A percentile compares a stretch with the other conserved stretches of the same genome.
These are phyloP conservation scores for Exserohilum rostratum DNA, from an alignment of 2,329 filamentous ascomycete species.

Conservation along the genomic window DNA sequence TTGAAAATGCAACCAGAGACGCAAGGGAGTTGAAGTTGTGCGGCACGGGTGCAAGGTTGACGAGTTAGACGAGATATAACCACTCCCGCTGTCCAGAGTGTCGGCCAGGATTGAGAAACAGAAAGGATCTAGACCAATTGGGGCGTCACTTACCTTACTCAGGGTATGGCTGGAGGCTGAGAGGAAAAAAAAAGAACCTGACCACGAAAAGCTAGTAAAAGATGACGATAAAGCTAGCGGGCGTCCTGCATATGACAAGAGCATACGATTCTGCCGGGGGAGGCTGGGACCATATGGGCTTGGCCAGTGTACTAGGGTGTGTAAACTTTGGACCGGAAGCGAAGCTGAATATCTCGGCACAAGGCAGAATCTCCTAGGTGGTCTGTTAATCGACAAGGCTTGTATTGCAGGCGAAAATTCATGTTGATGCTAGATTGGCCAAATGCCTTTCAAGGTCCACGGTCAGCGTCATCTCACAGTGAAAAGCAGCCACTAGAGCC, in stretches of 20 bases:
- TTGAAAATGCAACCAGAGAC: background rate
- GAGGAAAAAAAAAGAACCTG: conserved; percentile 16
- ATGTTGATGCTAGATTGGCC: conserved; percentile 25
- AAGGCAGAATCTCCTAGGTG: conserved; percentile 22
- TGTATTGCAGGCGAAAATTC: conserved; percentile 19
- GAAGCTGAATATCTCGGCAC: conserved; percentile 31
- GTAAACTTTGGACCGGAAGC: conserved; percentile 29
- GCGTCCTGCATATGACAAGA: conserved; percentile 29
- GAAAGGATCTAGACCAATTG: background rate
- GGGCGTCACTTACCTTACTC: conserved; percentile 35
- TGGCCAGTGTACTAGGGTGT: conserved; percentile 30
- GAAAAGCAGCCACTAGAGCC: conserved; percentile 18
- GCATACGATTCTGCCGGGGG: conserved; percentile 30
- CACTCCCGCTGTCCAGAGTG: background rate
- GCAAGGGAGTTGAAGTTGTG: background rate
- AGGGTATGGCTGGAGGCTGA: conserved; percentile 35
- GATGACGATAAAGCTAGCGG: conserved; percentile 23
- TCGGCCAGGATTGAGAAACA: background rate
- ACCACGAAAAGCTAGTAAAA: conserved; percentile 39
- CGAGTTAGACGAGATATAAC: background rate
- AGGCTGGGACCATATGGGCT: conserved; percentile 34
- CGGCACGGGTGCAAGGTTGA: background rate
- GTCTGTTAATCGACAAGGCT: conserved; percentile 16
- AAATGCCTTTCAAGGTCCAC: conserved; percentile 24
- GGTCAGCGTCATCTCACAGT: conserved; percentile 22